phyloP scores from a whole-genome alignment of 1,139 yeast species.

The Geotrichum phurueaensis region DNA sequence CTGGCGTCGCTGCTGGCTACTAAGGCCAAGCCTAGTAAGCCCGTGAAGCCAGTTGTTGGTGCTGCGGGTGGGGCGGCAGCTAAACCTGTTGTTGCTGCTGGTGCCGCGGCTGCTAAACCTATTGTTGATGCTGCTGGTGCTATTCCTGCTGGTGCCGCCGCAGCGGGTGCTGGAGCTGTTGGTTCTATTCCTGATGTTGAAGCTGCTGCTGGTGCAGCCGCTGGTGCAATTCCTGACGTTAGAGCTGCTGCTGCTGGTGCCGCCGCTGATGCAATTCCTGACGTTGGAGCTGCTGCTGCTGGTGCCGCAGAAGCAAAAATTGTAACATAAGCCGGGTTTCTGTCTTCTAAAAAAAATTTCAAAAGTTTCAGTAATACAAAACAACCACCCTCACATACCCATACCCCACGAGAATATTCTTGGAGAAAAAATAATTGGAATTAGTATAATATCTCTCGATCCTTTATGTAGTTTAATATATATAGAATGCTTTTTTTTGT shows the following conservation, averaged over 20 bases:
- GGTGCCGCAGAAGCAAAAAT: neutral
- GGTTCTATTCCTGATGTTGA: neutral
- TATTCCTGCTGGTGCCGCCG: neutral
- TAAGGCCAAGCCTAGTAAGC: neutral
- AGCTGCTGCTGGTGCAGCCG: constrained; percentile 11
- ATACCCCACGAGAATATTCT: too few species aligned
- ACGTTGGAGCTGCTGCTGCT: constrained; percentile 5
- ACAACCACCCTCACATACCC: too few species aligned
- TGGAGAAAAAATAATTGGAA: too few species aligned
- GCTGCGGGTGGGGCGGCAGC: constrained; percentile 4
- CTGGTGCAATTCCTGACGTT: neutral
- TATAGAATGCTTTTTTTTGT: too few species aligned
- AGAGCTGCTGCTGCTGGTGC: constrained; percentile 10
- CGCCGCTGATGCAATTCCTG: neutral
- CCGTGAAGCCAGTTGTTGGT: constrained; percentile 7
- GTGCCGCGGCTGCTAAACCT: constrained; percentile 11
- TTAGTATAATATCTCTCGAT: too few species aligned
- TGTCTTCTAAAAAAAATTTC: too few species aligned
- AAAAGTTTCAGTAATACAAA: too few species aligned
- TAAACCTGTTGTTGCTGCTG: constrained; percentile 4
- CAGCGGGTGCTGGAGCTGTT: constrained; percentile 16
- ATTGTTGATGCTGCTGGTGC: constrained; percentile 10
- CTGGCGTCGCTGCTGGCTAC: neutral
- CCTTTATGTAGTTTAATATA: too few species aligned
- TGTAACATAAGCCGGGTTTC: constrained; percentile 2